phyloP scores from a whole-genome alignment of 495 filamentous ascomycete genomes.

The Recurvomyces mirabilis region DNA sequence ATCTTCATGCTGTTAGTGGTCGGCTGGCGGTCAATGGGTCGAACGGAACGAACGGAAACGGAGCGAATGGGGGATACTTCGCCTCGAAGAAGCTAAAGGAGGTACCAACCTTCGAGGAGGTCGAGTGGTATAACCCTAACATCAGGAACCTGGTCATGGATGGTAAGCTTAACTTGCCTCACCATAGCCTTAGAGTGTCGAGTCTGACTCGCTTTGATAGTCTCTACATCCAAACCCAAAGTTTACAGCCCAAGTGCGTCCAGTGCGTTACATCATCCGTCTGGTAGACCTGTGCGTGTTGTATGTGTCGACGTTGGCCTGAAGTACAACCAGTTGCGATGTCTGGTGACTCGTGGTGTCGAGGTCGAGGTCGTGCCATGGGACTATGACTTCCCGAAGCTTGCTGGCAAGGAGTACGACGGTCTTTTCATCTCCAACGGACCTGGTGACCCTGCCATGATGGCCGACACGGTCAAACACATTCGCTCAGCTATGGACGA shows the following conservation, averaged over 20 bases:
- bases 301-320: conserved; percentile 91
- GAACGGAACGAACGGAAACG: conserved; percentile 14
- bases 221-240: conserved; percentile 72
- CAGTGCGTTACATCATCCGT: conserved; percentile 66
- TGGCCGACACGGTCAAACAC: conserved; percentile 63
- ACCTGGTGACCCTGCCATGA: conserved; percentile 82
- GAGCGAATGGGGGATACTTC: too few relatives aligned
- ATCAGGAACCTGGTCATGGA: conserved; percentile 81
- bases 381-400: conserved; percentile 77
- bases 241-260: conserved; percentile 62
- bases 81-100: conserved; percentile 11
- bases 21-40: conserved; percentile 19
- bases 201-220: conserved; percentile 37
- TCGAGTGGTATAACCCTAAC: conserved; percentile 88
- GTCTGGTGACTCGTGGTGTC: conserved; percentile 79
- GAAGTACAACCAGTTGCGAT: conserved; percentile 94
- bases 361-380: conserved; percentile 92
- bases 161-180: conserved; percentile 50
- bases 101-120: conserved; percentile 39
- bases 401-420: conserved; percentile 73
- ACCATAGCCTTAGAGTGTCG: conserved; percentile 10
- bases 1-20: conserved; percentile 12
- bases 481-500: conserved; percentile 60
- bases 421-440: conserved; percentile 97
- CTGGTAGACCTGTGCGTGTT: conserved; percentile 72